phyloP scores from a whole-genome alignment of 208 protist species.

The Entamoeba dispar region DNA sequence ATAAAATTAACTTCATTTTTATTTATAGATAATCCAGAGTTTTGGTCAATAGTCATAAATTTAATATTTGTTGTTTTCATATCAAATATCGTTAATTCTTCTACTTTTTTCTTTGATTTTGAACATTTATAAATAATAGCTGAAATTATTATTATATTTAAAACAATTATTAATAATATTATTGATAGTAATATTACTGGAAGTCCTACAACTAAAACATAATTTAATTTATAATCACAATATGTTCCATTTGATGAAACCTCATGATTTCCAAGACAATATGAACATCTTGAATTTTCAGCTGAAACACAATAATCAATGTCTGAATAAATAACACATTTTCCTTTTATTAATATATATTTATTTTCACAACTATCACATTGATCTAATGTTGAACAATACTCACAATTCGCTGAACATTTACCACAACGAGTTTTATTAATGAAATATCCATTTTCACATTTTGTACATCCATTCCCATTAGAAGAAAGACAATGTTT shows the following conservation, averaged over 20 bases:
- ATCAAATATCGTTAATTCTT: not conserved
- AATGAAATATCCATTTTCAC: not conserved
- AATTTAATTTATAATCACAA: not conserved
- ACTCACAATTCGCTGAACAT: not conserved
- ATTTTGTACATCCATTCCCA: not conserved
- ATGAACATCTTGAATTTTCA: not conserved
- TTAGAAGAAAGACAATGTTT: not conserved
- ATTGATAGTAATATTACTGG: not conserved
- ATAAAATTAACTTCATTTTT: not conserved
- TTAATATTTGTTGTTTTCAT: not conserved
- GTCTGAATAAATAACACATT: not conserved
- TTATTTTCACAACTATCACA: not conserved
- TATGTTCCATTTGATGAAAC: not conserved
- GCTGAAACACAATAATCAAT: not conserved
- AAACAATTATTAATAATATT: no score
- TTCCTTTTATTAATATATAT: not conserved
- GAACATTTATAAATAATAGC: not conserved
- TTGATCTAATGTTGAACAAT: not conserved
- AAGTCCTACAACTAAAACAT: not conserved
- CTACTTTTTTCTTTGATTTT: not conserved
- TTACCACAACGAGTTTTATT: not conserved
- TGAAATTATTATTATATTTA: no score
- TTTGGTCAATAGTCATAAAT: not conserved
- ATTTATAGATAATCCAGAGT: not conserved
- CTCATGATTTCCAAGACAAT: not conserved